These are phyloP conservation scores for Huiozyma sinensis DNA, from an alignment of 805 yeast genomes.

Conservation along the genomic window DNA sequence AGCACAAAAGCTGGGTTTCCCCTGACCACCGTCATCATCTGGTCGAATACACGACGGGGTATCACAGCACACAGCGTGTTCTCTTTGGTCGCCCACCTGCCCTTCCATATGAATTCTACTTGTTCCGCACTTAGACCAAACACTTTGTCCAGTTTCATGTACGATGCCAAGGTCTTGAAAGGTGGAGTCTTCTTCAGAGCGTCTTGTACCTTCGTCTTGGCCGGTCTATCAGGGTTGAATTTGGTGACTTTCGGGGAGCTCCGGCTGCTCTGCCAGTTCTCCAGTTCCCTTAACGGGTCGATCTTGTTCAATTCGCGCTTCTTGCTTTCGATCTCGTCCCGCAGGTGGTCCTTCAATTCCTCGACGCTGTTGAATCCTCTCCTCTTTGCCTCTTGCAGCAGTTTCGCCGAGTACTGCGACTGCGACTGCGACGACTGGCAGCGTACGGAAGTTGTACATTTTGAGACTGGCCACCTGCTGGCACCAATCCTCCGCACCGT, in stretches of 20 bases:
- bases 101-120: constrained; percentile 78
- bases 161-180: constrained; percentile 63
- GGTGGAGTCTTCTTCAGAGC: not conserved
- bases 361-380: constrained; percentile 32
- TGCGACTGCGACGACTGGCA: too few relatives aligned
- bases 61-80: constrained; percentile 57
- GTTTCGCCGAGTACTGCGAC: constrained; percentile 26
- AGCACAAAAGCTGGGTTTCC: constrained; percentile 75
- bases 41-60: constrained; percentile 46
- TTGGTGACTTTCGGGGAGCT: constrained; percentile 10
- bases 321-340: constrained; percentile 46
- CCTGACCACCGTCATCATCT: constrained; percentile 54
- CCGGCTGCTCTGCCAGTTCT: constrained; percentile 27
- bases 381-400: constrained; percentile 30
- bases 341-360: constrained; percentile 51
- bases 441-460: too few relatives aligned
- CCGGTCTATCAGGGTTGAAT: constrained; percentile 27
- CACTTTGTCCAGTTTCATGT: constrained; percentile 58
- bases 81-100: constrained; percentile 59
- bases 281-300: constrained; percentile 64
- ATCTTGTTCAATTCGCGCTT: constrained; percentile 48
- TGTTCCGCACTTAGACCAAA: constrained; percentile 45
- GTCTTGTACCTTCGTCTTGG: constrained; percentile 15
- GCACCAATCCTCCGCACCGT: too few relatives aligned
- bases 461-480: too few relatives aligned